These are phyloP conservation scores for Senna tora DNA, from an alignment of 306 rosid genomes.

Conservation along the genomic window DNA sequence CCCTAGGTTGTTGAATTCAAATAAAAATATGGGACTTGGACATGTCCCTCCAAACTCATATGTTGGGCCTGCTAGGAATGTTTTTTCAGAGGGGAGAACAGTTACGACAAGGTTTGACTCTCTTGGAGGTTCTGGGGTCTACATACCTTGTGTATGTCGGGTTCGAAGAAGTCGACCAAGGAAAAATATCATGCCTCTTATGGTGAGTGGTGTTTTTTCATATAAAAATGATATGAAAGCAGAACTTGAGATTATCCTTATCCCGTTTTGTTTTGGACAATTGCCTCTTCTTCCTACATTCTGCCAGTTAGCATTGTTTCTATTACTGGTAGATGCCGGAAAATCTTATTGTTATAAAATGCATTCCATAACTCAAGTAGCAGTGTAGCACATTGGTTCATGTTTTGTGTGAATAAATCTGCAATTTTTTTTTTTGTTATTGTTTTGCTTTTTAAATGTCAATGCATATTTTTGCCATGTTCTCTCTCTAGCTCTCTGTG, in stretches of 20 bases:
- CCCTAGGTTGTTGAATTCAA: constrained; percentile 50
- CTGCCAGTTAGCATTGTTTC: constrained; percentile 24
- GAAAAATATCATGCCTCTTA: constrained; percentile 68
- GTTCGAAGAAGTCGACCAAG: constrained; percentile 95
- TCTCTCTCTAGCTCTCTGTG: not conserved
- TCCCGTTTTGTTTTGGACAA: constrained; percentile 9
- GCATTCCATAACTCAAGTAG: constrained; percentile 18
- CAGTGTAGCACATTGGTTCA: not conserved
- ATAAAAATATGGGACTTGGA: constrained; percentile 49
- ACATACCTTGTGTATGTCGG: constrained; percentile 86
- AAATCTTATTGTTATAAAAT: constrained; percentile 4
- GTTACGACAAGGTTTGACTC: constrained; percentile 71
- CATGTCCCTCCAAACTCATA: constrained; percentile 48
- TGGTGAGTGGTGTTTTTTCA: constrained; percentile 60
- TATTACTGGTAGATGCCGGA: constrained; percentile 31
- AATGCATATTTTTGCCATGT: not conserved
- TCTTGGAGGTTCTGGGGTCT: constrained; percentile 80
- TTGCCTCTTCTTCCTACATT: constrained; percentile 20
- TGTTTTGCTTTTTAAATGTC: not conserved
- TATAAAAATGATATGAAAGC: constrained; percentile 7
- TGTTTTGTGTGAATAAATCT: constrained; percentile 16
- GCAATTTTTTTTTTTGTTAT: constrained; percentile 1
- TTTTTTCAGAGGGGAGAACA: constrained; percentile 58
- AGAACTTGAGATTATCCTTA: constrained; percentile 19
- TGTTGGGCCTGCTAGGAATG: constrained; percentile 52